Percentiles rank a stretch among this genome's conserved stretches.
Conservation (phyloP, 2,329 filamentous ascomycete species). For the Fusarium phyllophilum region DNA sequence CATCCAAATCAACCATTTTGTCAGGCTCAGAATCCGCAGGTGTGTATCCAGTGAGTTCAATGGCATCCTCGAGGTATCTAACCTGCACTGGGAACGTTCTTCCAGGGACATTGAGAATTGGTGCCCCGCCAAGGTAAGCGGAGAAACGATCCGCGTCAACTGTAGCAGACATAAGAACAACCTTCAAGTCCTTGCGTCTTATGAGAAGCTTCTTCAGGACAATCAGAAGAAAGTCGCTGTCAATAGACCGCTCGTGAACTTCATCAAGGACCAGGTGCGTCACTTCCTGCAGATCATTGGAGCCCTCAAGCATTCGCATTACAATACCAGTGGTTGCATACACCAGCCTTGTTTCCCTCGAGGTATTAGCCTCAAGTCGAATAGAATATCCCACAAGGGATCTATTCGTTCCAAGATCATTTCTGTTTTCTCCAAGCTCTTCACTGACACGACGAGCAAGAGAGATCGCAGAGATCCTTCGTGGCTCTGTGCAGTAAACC, state of each 20-base stretch:
- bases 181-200: constrained; percentile 83
- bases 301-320: constrained; percentile 95
- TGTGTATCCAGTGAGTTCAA: constrained; percentile 84
- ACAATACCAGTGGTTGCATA: constrained; percentile 94
- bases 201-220: constrained; percentile 85
- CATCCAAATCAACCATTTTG: constrained; percentile 70
- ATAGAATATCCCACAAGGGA: constrained; percentile 97
- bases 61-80: constrained; percentile 89
- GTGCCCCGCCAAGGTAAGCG: constrained; percentile 84
- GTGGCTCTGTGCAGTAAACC: constrained; percentile 94
- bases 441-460: constrained; percentile 92
- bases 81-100: constrained; percentile 93
- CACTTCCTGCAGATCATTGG: constrained; percentile 85
- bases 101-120: constrained; percentile 89
- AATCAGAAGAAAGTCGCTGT: constrained; percentile 95
- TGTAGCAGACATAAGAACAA: constrained; percentile 97
- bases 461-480: constrained; percentile 95
- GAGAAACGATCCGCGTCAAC: constrained; percentile 94
- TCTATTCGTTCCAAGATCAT: constrained; percentile 81
- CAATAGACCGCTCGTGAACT: constrained; percentile 95
- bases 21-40: constrained; percentile 57
- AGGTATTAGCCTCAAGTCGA: constrained; percentile 87
- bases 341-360: constrained; percentile 82
- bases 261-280: constrained; percentile 97
- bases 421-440: constrained; percentile 86